These are phyloP conservation scores for Cajanus cajan DNA, from an alignment of 306 rosid species.

Conservation along the genomic window DNA sequence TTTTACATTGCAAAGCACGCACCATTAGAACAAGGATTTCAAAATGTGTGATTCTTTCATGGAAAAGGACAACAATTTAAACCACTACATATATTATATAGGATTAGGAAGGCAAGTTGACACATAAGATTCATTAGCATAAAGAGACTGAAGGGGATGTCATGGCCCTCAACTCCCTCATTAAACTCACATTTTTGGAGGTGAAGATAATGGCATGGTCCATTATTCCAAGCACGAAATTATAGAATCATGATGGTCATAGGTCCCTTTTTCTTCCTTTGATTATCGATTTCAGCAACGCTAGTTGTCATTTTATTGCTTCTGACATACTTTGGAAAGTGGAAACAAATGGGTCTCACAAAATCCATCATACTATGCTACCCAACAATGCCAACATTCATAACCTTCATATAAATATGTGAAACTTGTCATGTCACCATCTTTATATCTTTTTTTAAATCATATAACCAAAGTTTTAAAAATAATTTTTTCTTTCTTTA, in stretches of 20 bases:
- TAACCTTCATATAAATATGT: background rate
- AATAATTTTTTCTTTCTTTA: too few relatives aligned
- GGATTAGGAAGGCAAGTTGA: constrained; percentile 19
- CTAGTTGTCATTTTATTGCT: background rate
- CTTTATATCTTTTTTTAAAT: too few relatives aligned
- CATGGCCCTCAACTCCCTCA: constrained; percentile 21
- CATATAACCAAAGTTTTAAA: too few relatives aligned
- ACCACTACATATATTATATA: background rate
- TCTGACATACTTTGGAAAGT: background rate
- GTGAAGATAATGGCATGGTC: constrained; percentile 32
- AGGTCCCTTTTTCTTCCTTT: background rate
- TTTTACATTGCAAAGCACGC: background rate
- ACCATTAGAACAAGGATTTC: background rate
- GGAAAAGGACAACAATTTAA: constrained; percentile 8
- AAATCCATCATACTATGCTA: constrained; percentile 6
- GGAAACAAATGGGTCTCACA: constrained; percentile 12
- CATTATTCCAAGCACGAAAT: constrained; percentile 37
- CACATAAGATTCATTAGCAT: background rate
- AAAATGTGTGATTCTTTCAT: background rate
- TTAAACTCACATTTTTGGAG: background rate
- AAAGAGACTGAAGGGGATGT: constrained; percentile 19
- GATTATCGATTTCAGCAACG: constrained; percentile 23
- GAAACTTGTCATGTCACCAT: background rate
- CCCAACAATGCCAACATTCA: background rate
- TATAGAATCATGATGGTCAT: constrained; percentile 26